Base-by-base conservation (phyloP, 169 alveolate species). In the Eimeria maxima region DNA sequence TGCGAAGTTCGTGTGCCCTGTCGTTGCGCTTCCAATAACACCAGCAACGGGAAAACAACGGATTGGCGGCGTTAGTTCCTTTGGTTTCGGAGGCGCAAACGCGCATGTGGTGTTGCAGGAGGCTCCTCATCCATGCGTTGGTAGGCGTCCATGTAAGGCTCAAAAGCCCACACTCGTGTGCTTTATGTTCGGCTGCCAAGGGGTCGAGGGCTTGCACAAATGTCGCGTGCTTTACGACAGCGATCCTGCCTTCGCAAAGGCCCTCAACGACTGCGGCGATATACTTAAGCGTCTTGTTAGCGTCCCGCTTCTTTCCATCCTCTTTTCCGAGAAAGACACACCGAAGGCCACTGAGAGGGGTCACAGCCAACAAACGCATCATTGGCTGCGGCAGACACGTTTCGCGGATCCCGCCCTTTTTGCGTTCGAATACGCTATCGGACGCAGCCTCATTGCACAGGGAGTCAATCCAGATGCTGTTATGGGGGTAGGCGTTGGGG, bases 71-170 rank as follows among this genome's bases (percentile, higher is more conserved):
- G 97, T 97, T 55, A 95, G 97, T 81, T 95, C 98, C 14, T 97
- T 97, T 87, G 98, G 98, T 7, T 97, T 97, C 80, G 98, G 98
- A 50, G 98, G 98, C 14, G 96, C 98, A 33, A 97, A 97, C 80
- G 97, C 97, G 22, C 98, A 97, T 57, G 98, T 96, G 84, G 95
- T 97, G 45, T 89, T 97, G 76, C 98, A 97, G 87, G 97, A 96
- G 71, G 97, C 97, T 10, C 91, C 93, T 16, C 89, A 80, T 73
- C 69, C 71, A 10, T 42, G 95, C 94, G 90, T 24, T 3, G 53
- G 67, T n/a, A 74, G 88, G 57, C 91, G 65, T 44, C 91, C 91
- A 16, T 69, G 84, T 81, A 86, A 57, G 96, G 76, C 73, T 22
- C 96, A 88, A 91, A 94, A 45, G 89, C 96, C 90, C 95, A 76